Percentiles rank a stretch among this genome's conserved stretches.
Conservation (phyloP, 768 basidiomycete species). For the Guyanaporus albipodus region DNA sequence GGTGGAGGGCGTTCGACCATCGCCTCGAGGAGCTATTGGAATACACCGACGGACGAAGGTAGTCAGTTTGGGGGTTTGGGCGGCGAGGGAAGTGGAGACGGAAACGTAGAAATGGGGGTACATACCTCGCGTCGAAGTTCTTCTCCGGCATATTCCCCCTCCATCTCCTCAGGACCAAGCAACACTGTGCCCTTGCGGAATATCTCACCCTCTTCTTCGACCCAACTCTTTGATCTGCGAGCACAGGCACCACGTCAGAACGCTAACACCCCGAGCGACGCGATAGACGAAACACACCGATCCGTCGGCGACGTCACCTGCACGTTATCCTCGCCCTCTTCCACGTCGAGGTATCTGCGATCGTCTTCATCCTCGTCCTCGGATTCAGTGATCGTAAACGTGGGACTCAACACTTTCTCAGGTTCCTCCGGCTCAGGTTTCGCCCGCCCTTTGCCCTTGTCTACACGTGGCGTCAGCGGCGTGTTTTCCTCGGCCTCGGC, state of each 20-base stretch:
- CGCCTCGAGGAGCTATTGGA: slow-evolving; percentile 70
- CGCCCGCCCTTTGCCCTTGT: slow-evolving; percentile 78
- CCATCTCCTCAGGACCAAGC: slow-evolving; percentile 81
- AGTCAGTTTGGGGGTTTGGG: background rate
- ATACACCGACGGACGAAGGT: too few relatives aligned
- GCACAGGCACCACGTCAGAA: background rate
- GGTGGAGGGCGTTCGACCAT: slow-evolving; percentile 85
- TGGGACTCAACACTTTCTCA: slow-evolving; percentile 71
- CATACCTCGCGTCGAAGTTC: slow-evolving; percentile 77
- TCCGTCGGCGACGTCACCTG: slow-evolving; percentile 37
- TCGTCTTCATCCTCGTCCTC: slow-evolving; percentile 49
- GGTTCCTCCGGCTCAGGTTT: slow-evolving; percentile 62
- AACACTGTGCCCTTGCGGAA: slow-evolving; percentile 87
- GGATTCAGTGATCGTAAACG: slow-evolving; percentile 49
- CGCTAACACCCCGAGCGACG: background rate
- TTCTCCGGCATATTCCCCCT: slow-evolving; percentile 85
- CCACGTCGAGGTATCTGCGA: slow-evolving; percentile 31
- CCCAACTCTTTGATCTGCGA: slow-evolving; percentile 68
- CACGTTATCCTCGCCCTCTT: slow-evolving; percentile 27
- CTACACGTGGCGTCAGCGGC: slow-evolving; percentile 58
- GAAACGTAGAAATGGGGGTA: background rate
- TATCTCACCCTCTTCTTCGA: slow-evolving; percentile 94
- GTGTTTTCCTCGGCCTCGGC: slow-evolving; percentile 26
- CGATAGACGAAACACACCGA: slow-evolving; percentile 39
- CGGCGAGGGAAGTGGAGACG: too few relatives aligned